These are phyloP conservation scores for Lactarius hatsudake DNA, from an alignment of 768 basidiomycete species.

Conservation along the genomic window DNA sequence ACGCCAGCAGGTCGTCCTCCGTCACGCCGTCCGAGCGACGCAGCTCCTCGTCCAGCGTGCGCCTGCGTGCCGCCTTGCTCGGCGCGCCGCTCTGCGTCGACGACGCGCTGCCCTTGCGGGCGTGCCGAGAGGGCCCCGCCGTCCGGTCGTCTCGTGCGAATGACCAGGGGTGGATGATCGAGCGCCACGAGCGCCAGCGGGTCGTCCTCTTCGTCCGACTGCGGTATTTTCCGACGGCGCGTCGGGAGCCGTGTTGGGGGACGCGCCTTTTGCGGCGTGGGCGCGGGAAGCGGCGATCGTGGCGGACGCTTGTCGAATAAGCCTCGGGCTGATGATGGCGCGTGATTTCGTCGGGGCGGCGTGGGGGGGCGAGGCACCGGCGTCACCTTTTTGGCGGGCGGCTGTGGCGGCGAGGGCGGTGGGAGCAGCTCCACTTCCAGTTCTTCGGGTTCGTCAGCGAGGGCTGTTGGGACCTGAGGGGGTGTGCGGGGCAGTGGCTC, in stretches of 20 bases:
- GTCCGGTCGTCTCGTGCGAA: slow-evolving; percentile 1
- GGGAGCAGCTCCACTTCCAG: not conserved
- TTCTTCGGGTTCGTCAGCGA: slow-evolving; percentile 9
- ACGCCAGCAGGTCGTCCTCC: slow-evolving; percentile 34
- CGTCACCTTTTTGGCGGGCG: slow-evolving; percentile 5
- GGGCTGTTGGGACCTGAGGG: slow-evolving; percentile 18
- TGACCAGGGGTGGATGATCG: slow-evolving; percentile 9
- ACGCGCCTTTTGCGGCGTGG: slow-evolving; percentile 51
- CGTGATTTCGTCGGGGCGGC: slow-evolving; percentile 2
- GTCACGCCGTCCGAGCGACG: slow-evolving; percentile 41
- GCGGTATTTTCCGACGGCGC: not conserved
- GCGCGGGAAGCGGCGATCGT: slow-evolving; percentile 57
- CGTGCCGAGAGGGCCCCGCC: not conserved
- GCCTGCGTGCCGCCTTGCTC: slow-evolving; percentile 37
- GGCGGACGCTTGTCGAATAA: slow-evolving; percentile 61
- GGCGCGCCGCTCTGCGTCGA: slow-evolving; percentile 15
- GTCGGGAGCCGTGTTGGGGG: slow-evolving; percentile 48
- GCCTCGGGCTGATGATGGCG: slow-evolving; percentile 23
- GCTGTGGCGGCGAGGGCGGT: not conserved
- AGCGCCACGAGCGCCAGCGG: slow-evolving; percentile 13
- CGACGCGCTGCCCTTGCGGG: slow-evolving; percentile 2
- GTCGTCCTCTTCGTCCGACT: slow-evolving; percentile 20
- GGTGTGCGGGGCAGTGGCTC: slow-evolving; percentile 24
- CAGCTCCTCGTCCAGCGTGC: slow-evolving; percentile 69
- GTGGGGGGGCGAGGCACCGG: slow-evolving; percentile 10